These are phyloP conservation scores for Peronospora belbahrii DNA, from an alignment of 352 stramenopile species.

Conservation along the genomic window DNA sequence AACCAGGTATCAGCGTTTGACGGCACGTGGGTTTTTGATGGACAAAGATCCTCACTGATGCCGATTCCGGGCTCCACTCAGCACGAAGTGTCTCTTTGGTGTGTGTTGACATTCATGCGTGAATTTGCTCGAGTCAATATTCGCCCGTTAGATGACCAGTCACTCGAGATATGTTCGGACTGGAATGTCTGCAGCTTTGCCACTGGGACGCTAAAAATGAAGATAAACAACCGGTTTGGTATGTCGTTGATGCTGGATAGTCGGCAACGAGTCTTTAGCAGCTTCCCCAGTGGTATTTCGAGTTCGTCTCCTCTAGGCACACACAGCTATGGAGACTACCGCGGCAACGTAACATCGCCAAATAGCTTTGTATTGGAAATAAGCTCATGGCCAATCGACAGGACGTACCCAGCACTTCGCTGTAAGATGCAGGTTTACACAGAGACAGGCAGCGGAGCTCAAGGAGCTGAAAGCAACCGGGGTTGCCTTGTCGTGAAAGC, in stretches of 20 bases:
- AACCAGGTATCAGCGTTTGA: constrained; percentile 16
- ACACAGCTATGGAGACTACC: constrained; percentile 38
- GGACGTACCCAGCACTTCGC: constrained; percentile 4
- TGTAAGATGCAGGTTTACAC: constrained; percentile 23
- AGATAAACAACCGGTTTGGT: constrained; percentile 1
- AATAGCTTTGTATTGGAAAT: constrained; percentile 35
- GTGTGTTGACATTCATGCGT: constrained; percentile 26
- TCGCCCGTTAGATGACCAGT: constrained; percentile 15
- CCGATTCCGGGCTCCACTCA: constrained; percentile 8
- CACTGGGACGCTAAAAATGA: background rate
- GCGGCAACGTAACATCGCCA: constrained; percentile 23
- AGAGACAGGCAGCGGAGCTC: background rate
- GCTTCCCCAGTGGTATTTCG: constrained; percentile 39
- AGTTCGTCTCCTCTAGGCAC: constrained; percentile 27
- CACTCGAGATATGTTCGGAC: constrained; percentile 16
- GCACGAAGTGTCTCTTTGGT: constrained; percentile 13
- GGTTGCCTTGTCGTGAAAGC: constrained; percentile 9
- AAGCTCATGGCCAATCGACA: constrained; percentile 13
- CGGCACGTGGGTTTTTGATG: constrained; percentile 23
- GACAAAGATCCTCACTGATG: constrained; percentile 12
- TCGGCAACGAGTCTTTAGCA: constrained; percentile 31
- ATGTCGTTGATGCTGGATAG: constrained; percentile 37
- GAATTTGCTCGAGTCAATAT: constrained; percentile 23
- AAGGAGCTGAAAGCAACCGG: background rate
- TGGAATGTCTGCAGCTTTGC: constrained; percentile 11